These are phyloP conservation scores for Trichoderma guizhouense DNA, from an alignment of 2,329 filamentous ascomycete genomes.

Conservation along the genomic window DNA sequence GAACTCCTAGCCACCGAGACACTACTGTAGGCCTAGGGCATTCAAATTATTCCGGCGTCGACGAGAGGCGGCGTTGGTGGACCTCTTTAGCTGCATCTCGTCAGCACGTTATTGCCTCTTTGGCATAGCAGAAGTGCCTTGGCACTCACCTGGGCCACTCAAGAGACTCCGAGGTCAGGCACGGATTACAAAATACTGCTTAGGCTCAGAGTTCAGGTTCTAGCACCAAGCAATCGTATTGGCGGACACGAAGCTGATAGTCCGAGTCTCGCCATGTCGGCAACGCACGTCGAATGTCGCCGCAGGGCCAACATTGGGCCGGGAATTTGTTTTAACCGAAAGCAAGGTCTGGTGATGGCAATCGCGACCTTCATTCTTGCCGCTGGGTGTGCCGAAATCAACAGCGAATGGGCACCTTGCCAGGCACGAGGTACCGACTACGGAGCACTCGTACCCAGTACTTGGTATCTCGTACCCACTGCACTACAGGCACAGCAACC, in stretches of 20 bases:
- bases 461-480: neutral
- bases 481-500: neutral
- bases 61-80: neutral
- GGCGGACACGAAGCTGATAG: constrained; percentile 1
- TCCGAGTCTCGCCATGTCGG: neutral
- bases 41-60: neutral
- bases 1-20: neutral
- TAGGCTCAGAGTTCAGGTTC: neutral
- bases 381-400: neutral
- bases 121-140: constrained; percentile 6
- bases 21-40: neutral
- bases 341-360: constrained; percentile 9
- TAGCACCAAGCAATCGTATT: neutral
- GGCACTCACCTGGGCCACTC: neutral
- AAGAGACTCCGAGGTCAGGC: neutral
- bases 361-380: constrained; percentile 1
- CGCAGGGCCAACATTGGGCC: neutral
- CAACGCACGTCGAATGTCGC: constrained; percentile 10
- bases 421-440: neutral
- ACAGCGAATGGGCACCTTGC: neutral
- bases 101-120: constrained; percentile 12
- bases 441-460: neutral
- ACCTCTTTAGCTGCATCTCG: constrained; percentile 6
- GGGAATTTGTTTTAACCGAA: constrained; percentile 15
- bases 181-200: neutral